Conservation (phyloP, 176 grass and related monocot genomes). For the Avena sativa region DNA sequence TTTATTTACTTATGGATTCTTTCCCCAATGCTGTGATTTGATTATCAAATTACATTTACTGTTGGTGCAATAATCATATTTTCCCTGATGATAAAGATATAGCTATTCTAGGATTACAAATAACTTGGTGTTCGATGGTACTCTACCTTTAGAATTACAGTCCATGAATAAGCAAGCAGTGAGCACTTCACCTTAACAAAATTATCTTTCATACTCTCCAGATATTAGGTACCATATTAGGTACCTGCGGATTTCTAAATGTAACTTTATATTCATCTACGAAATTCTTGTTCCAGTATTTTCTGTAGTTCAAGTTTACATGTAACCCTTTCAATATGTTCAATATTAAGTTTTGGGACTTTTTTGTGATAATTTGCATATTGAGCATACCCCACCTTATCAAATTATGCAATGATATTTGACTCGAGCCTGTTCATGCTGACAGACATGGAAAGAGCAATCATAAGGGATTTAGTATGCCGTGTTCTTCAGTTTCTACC, state of each 20-base stretch:
- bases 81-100: slow-evolving; percentile 21
- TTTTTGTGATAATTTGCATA: neutral
- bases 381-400: neutral
- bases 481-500: slow-evolving; percentile 79
- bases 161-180: slow-evolving; percentile 23
- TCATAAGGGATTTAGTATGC: slow-evolving; percentile 88
- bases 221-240: slow-evolving; percentile 1
- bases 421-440: slow-evolving; percentile 1
- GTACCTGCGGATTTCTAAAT: neutral
- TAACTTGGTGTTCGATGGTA: slow-evolving; percentile 9
- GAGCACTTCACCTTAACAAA: slow-evolving; percentile 10
- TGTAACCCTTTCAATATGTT: slow-evolving; percentile 13
- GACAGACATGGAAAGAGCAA: slow-evolving; percentile 98
- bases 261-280: neutral
- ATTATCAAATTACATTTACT: slow-evolving; percentile 6
- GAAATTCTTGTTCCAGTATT: slow-evolving; percentile 26
- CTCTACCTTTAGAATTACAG: slow-evolving; percentile 2
- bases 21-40: slow-evolving; percentile 18
- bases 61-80: slow-evolving; percentile 16
- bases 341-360: slow-evolving; percentile 3
- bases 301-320: slow-evolving; percentile 13
- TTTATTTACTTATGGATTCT: slow-evolving; percentile 32
- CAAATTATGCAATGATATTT: slow-evolving; percentile 25
- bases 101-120: neutral
- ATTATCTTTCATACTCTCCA: slow-evolving; percentile 18